Conservation (phyloP, 2,329 filamentous ascomycete species). For the Claviceps sp. region DNA sequence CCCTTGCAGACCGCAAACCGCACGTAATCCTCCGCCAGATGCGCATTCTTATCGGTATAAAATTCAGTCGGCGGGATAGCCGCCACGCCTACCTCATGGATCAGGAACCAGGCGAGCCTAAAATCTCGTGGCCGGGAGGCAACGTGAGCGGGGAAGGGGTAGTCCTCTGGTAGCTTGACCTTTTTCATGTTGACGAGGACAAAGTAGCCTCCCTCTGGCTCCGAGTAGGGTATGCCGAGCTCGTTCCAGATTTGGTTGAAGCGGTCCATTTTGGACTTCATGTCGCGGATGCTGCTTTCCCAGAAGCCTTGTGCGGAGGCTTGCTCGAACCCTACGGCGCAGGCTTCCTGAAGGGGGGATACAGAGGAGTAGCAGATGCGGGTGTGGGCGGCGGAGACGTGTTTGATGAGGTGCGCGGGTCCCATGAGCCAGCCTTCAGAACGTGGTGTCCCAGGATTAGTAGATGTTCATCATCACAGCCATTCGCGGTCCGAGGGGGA, state of each 20-base stretch:
- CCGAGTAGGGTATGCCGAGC: constrained; percentile 66
- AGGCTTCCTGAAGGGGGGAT: constrained; percentile 86
- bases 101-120: constrained; percentile 90
- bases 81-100: constrained; percentile 89
- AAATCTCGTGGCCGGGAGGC: constrained; percentile 80
- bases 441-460: too few relatives aligned
- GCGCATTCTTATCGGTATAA: constrained; percentile 72
- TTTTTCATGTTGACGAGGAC: constrained; percentile 88
- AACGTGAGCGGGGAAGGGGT: constrained; percentile 82
- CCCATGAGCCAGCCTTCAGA: constrained; percentile 72
- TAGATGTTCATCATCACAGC: too few relatives aligned
- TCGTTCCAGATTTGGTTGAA: constrained; percentile 77
- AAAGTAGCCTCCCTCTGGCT: constrained; percentile 95
- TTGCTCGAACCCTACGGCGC: constrained; percentile 85
- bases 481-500: too few relatives aligned
- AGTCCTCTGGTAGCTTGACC: constrained; percentile 69
- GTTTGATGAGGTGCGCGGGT: constrained; percentile 74
- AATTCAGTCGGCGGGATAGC: constrained; percentile 96
- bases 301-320: constrained; percentile 80
- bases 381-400: constrained; percentile 85
- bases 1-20: constrained; percentile 95
- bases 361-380: constrained; percentile 93
- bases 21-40: constrained; percentile 84
- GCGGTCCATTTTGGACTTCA: constrained; percentile 75
- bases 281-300: constrained; percentile 68